A percentile compares a stretch with the other conserved stretches of the same genome.
Evolutionary conservation across 2,329 filamentous ascomycete genomes (phyloP).

Genomic region (Fusarium secorum): DNA sequence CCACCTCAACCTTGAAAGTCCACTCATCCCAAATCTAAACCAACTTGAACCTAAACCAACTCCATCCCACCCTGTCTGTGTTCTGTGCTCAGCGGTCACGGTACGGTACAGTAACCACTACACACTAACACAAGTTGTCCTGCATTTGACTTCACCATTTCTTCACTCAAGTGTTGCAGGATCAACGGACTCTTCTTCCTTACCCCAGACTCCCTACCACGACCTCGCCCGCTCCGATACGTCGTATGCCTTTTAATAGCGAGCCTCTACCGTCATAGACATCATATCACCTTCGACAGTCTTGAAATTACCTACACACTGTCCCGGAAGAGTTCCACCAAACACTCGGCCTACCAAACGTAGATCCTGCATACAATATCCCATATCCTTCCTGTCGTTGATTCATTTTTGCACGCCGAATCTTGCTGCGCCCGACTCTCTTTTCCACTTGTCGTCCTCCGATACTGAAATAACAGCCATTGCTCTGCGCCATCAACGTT

Average conservation of each 20-base stretch:
- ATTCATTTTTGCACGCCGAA: background rate
- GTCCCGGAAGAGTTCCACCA: conserved; percentile 23
- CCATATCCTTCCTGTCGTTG: conserved; percentile 2
- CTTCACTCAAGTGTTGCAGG: conserved; percentile 6
- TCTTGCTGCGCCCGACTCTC: conserved; percentile 19
- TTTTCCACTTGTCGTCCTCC: background rate
- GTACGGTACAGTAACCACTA: conserved; percentile 21
- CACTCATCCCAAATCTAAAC: conserved; percentile 31
- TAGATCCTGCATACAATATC: conserved; percentile 29
- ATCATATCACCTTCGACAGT: background rate
- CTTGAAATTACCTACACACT: conserved; percentile 6
- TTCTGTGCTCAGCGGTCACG: conserved; percentile 22
- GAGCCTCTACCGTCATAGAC: conserved; percentile 29
- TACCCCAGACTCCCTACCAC: background rate
- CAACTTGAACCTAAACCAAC: conserved; percentile 20
- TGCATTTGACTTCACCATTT: conserved; percentile 8
- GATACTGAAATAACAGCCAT: background rate
- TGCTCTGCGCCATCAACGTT: conserved; percentile 6
- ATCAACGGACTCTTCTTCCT: conserved; percentile 2
- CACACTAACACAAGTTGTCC: conserved; percentile 14
- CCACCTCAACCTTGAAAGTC: conserved; percentile 21
- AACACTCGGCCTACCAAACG: conserved; percentile 22
- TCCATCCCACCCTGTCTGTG: background rate
- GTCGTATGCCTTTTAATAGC: conserved; percentile 6
- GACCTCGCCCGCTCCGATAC: conserved; percentile 12